These are phyloP conservation scores for Penicillium arizonense DNA, from an alignment of 495 filamentous ascomycete species.

Conservation along the genomic window DNA sequence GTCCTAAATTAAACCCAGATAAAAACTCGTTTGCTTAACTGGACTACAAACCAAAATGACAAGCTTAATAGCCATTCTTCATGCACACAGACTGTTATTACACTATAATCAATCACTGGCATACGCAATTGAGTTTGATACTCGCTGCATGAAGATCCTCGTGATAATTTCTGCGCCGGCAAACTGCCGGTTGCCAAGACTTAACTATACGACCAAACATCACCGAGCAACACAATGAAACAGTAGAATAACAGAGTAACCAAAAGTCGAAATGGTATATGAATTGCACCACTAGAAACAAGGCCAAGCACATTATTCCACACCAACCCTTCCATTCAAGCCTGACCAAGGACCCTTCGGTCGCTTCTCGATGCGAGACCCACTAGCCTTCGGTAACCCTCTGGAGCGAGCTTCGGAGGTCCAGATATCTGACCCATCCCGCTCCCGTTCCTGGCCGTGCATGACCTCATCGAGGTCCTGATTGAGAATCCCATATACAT, in stretches of 20 bases:
- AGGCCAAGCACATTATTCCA: conserved; percentile 13
- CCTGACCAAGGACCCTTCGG: conserved; percentile 38
- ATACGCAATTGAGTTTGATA: too few species aligned
- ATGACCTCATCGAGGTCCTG: conserved; percentile 33
- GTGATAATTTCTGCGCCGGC: too few species aligned
- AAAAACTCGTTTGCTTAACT: too few species aligned
- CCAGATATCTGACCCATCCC: conserved; percentile 36
- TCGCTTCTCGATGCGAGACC: conserved; percentile 23
- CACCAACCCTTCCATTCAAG: conserved; percentile 37
- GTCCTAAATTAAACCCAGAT: too few species aligned
- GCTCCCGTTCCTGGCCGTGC: conserved; percentile 7
- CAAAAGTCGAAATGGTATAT: neutral
- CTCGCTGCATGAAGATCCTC: too few species aligned
- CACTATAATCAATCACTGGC: too few species aligned
- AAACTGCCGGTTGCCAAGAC: too few species aligned
- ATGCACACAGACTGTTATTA: too few species aligned
- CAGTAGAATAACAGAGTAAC: neutral
- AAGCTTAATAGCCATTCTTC: too few species aligned
- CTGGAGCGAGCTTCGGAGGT: conserved; percentile 30
- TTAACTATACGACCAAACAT: too few species aligned
- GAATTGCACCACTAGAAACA: neutral
- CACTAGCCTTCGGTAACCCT: conserved; percentile 18
- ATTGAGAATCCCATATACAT: conserved; percentile 35
- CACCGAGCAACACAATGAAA: too few species aligned
- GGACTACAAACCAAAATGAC: too few species aligned